Percentiles rank a stretch among this genome's conserved stretches.
These are phyloP conservation scores for Leishmania martiniquensis DNA, from an alignment of 208 protist species.

Conservation along the genomic window DNA sequence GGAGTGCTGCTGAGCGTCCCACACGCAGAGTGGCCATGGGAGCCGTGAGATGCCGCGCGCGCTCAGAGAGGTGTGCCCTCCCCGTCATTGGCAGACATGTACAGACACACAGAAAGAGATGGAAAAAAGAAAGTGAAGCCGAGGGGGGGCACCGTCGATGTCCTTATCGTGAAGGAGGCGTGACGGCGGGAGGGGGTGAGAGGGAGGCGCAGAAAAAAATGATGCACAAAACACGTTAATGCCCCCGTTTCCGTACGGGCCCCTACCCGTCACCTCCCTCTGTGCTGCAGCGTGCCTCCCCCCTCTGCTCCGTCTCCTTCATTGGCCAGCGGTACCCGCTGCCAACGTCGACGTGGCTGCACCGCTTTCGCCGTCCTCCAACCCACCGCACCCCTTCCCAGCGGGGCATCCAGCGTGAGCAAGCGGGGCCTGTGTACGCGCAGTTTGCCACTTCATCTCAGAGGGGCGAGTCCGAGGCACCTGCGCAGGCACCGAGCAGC, in stretches of 20 bases:
- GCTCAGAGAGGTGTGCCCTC: no score
- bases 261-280: no score
- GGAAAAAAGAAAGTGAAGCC: neutral
- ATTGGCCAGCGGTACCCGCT: neutral
- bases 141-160: neutral
- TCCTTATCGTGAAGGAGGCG: constrained; percentile 4
- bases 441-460: neutral
- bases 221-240: neutral
- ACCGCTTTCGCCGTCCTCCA: neutral
- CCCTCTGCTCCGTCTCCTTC: no score
- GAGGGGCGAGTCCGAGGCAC: neutral
- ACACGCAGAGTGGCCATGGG: no score
- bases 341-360: neutral
- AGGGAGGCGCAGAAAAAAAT: constrained; percentile 5
- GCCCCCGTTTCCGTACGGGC: no score
- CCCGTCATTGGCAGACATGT: no score
- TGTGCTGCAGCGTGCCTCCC: no score
- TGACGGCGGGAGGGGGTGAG: neutral
- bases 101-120: neutral
- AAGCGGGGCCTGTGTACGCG: neutral
- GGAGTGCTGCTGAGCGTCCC: no score
- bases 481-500: neutral
- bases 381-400: neutral
- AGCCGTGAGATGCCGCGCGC: no score
- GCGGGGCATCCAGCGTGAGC: neutral